A percentile compares a stretch with the other conserved stretches of the same genome.
Conservation (phyloP, 2,329 filamentous ascomycete genomes). For the Sclerotinia trifoliorum region DNA sequence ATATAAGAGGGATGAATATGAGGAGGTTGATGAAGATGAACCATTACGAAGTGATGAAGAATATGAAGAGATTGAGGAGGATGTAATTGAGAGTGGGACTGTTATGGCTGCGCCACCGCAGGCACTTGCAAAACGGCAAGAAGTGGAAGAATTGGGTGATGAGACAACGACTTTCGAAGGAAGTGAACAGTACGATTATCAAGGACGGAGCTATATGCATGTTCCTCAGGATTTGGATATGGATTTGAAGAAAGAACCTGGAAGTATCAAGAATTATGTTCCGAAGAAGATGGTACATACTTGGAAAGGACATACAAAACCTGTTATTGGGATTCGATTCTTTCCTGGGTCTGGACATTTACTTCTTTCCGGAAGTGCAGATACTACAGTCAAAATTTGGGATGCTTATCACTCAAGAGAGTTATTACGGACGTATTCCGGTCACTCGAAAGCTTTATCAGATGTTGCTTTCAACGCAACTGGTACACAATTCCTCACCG, state of each 20-base stretch:
- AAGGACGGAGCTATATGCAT: conserved; percentile 97
- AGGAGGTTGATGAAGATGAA: conserved; percentile 71
- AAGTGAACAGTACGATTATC: conserved; percentile 81
- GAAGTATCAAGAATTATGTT: conserved; percentile 82
- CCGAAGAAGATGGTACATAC: conserved; percentile 92
- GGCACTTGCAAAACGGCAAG: conserved; percentile 54
- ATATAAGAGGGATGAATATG: conserved; percentile 71
- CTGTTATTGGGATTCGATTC: conserved; percentile 86
- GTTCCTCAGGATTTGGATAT: conserved; percentile 87
- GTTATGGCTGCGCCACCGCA: conserved; percentile 56
- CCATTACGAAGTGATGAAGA: conserved; percentile 75
- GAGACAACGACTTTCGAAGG: conserved; percentile 91
- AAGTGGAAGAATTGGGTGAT: conserved; percentile 59
- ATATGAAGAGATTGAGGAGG: conserved; percentile 71
- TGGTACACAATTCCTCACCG: conserved; percentile 83
- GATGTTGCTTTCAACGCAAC: conserved; percentile 83
- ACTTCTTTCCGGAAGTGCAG: conserved; percentile 83
- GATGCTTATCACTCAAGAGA: conserved; percentile 90
- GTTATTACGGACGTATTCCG: conserved; percentile 84
- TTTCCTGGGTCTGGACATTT: conserved; percentile 87
- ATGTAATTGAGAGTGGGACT: conserved; percentile 63
- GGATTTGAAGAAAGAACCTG: conserved; percentile 76
- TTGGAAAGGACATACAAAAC: conserved; percentile 81
- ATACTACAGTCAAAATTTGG: conserved; percentile 89
- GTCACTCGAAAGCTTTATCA: conserved; percentile 85